Percentiles rank a stretch among this genome's conserved stretches.
These are phyloP conservation scores for Pichia sp. DNA, from an alignment of 1,139 yeast genomes.

Conservation along the genomic window DNA sequence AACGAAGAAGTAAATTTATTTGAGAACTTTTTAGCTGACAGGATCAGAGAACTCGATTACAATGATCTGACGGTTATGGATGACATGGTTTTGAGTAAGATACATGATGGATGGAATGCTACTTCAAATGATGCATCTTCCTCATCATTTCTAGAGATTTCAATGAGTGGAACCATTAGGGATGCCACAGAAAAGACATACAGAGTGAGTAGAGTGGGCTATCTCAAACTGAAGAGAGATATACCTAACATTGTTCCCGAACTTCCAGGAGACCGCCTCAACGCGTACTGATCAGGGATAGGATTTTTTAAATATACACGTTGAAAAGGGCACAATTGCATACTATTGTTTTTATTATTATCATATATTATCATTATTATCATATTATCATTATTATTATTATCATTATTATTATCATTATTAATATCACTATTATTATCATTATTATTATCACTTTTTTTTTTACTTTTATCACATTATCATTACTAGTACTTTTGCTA, in stretches of 20 bases:
- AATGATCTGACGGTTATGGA: not conserved
- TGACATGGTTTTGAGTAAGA: not conserved
- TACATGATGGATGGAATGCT: constrained; percentile 1
- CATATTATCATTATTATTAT: not conserved
- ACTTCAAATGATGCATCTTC: constrained; percentile 6
- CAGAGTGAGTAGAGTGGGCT: constrained; percentile 7
- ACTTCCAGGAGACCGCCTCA: constrained; percentile 12
- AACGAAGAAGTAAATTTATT: constrained; percentile 31
- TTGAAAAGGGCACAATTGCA: not conserved
- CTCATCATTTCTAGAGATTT: constrained; percentile 12
- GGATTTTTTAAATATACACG: not conserved
- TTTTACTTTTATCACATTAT: too few species aligned
- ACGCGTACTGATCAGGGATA: constrained; percentile 10
- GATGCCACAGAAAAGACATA: not conserved
- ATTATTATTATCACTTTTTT: too few species aligned
- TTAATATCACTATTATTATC: too few species aligned
- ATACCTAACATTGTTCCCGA: constrained; percentile 18
- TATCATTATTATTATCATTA: not conserved
- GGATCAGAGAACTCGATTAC: constrained; percentile 11
- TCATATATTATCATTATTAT: not conserved
- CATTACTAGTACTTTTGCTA: too few species aligned
- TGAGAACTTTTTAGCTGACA: constrained; percentile 28
- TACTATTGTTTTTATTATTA: not conserved
- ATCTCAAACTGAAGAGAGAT: constrained; percentile 4
- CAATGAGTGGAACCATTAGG: not conserved